phyloP scores from a whole-genome alignment of 2,329 filamentous ascomycete species.

The Didymosphaeria variabile region DNA sequence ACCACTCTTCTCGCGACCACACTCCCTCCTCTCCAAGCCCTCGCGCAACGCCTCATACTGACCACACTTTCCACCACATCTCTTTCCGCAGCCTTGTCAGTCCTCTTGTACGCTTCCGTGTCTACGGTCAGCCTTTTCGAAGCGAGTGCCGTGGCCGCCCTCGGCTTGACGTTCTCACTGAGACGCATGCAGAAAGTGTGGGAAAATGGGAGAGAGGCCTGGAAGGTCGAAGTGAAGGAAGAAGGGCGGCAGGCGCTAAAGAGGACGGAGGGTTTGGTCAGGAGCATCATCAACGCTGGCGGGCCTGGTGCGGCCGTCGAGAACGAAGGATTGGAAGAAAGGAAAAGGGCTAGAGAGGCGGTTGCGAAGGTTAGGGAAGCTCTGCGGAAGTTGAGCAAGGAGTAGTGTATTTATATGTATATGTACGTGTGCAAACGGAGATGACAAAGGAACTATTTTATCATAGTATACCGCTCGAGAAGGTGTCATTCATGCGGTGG shows the following conservation, averaged over 20 bases:
- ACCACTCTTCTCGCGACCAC: slow-evolving; percentile 53
- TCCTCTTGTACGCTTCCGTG: slow-evolving; percentile 64
- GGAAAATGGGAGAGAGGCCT: slow-evolving; percentile 62
- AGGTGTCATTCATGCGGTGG: not conserved
- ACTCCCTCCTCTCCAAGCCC: slow-evolving; percentile 55
- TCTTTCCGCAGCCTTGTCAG: slow-evolving; percentile 61
- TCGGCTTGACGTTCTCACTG: slow-evolving; percentile 66
- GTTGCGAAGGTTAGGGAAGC: slow-evolving; percentile 58
- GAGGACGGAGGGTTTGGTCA: slow-evolving; percentile 61
- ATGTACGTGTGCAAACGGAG: slow-evolving; percentile 5
- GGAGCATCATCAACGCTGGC: slow-evolving; percentile 56
- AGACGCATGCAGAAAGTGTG: slow-evolving; percentile 67
- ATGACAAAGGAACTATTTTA: not conserved
- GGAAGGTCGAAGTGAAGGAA: slow-evolving; percentile 64
- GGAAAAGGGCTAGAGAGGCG: slow-evolving; percentile 53
- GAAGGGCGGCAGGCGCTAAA: slow-evolving; percentile 65
- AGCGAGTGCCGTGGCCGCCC: slow-evolving; percentile 65
- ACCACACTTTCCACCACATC: slow-evolving; percentile 78
- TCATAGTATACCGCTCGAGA: not conserved
- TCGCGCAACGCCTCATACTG: slow-evolving; percentile 65
- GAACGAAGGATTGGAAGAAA: slow-evolving; percentile 49
- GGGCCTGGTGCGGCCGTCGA: slow-evolving; percentile 47
- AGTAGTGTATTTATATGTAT: slow-evolving; percentile 8
- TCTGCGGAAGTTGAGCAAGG: slow-evolving; percentile 42
- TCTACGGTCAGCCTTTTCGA: slow-evolving; percentile 63